Evolutionary conservation across 106 monocot species (phyloP).

Genomic region (Phalaenopsis equestris): DNA sequence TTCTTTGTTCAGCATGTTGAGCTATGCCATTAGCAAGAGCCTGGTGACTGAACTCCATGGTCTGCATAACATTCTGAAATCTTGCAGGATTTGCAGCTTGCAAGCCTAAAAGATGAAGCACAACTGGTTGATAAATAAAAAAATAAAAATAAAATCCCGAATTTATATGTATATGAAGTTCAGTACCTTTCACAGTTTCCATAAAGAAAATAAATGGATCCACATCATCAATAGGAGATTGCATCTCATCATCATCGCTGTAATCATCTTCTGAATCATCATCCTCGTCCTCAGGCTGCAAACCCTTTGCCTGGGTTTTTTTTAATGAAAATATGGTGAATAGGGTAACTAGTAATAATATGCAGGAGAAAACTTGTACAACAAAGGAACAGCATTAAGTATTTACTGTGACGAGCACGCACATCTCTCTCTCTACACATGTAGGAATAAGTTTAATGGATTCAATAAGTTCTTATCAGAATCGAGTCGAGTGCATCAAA

Average conservation of each 20-base stretch:
- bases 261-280: slow-evolving; percentile 79
- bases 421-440: too few relatives aligned
- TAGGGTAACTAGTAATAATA: not conserved
- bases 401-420: too few relatives aligned
- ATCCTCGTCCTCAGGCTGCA: slow-evolving; percentile 59
- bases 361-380: too few relatives aligned
- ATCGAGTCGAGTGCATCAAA: too few relatives aligned
- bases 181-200: slow-evolving; percentile 70
- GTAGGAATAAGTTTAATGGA: too few relatives aligned
- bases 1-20: slow-evolving; percentile 65
- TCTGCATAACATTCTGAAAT: slow-evolving; percentile 76
- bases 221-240: slow-evolving; percentile 85
- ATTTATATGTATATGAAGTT: not conserved
- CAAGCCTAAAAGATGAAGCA: slow-evolving; percentile 26
- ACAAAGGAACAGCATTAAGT: too few relatives aligned
- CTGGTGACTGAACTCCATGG: slow-evolving; percentile 69
- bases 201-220: slow-evolving; percentile 91
- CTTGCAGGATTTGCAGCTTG: slow-evolving; percentile 72
- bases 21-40: slow-evolving; percentile 72
- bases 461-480: too few relatives aligned
- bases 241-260: slow-evolving; percentile 76
- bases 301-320: slow-evolving; percentile 55
- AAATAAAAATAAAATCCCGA: not conserved
- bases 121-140: not conserved
- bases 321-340: not conserved